phyloP scores from a whole-genome alignment of 176 grass and related monocot species.

The Cenchrus americanus region DNA sequence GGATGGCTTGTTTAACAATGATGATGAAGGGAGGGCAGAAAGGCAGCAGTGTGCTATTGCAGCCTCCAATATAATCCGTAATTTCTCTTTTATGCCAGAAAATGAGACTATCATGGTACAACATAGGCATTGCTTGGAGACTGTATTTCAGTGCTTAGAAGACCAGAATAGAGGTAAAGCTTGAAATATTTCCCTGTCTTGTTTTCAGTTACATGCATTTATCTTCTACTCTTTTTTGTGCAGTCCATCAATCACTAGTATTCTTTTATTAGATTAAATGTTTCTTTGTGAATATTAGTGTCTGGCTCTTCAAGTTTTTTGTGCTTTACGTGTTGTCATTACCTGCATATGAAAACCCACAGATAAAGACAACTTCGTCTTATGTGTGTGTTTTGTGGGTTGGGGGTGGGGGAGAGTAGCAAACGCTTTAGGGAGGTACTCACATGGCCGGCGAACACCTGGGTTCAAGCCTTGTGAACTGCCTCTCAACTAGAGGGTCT shows the following conservation, averaged over 20 bases:
- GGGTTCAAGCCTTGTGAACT: background rate
- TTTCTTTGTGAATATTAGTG: background rate
- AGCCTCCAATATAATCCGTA: slow-evolving; percentile 95
- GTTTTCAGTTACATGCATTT: slow-evolving; percentile 9
- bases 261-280: slow-evolving; percentile 28
- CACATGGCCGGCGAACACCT: background rate
- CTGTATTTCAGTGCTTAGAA: slow-evolving; percentile 92
- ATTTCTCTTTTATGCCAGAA: slow-evolving; percentile 99
- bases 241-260: background rate
- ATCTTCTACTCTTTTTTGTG: background rate
- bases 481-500: background rate
- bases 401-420: too few species aligned
- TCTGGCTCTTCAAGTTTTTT: background rate
- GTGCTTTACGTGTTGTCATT: slow-evolving; percentile 1
- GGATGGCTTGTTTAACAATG: slow-evolving; percentile 90
- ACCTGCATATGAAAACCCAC: background rate
- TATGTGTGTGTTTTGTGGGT: too few species aligned
- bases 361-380: background rate
- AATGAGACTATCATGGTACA: slow-evolving; percentile 96
- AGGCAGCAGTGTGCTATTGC: slow-evolving; percentile 90
- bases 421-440: background rate
- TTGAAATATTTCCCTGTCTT: slow-evolving; percentile 10
- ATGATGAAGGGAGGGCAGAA: slow-evolving; percentile 89
- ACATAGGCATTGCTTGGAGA: slow-evolving; percentile 97
- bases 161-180: slow-evolving; percentile 81